These are phyloP conservation scores for Cryphonectria naterciae DNA, from an alignment of 2,329 filamentous ascomycete species.

Conservation along the genomic window DNA sequence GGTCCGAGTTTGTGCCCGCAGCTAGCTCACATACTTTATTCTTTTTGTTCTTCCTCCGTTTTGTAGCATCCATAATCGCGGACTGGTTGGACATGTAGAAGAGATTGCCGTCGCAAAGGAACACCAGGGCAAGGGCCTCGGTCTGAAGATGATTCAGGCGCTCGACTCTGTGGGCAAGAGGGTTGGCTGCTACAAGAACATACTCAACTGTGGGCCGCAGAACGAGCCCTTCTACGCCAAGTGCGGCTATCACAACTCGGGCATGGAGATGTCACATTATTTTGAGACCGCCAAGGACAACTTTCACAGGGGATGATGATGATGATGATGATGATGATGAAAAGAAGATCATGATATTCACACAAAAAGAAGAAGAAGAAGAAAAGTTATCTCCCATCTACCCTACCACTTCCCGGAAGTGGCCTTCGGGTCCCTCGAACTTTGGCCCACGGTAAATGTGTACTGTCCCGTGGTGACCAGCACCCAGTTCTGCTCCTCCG, in stretches of 20 bases:
- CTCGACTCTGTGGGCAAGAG: constrained; percentile 73
- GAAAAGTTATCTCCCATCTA: neutral
- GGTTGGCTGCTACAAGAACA: constrained; percentile 80
- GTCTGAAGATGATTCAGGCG: constrained; percentile 75
- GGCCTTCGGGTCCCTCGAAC: constrained; percentile 36
- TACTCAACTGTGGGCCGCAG: constrained; percentile 76
- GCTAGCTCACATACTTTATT: neutral
- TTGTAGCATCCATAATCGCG: constrained; percentile 65
- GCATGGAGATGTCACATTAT: constrained; percentile 30
- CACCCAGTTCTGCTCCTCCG: constrained; percentile 69
- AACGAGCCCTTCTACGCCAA: constrained; percentile 76
- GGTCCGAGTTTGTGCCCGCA: neutral
- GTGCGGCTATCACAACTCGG: constrained; percentile 29
- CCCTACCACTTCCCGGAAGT: constrained; percentile 27
- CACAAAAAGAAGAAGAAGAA: no score
- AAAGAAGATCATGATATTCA: neutral
- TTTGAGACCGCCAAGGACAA: constrained; percentile 25
- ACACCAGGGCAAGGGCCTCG: constrained; percentile 81
- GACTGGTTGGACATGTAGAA: constrained; percentile 78
- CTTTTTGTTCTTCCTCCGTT: neutral
- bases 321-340: constrained; percentile 5
- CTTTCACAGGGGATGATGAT: constrained; percentile 25
- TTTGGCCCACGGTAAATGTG: constrained; percentile 44
- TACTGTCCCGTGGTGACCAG: constrained; percentile 54
- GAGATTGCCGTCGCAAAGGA: constrained; percentile 81